Evolutionary conservation across 148 eudicot species (phyloP).

Genomic region (Cornus kousa): DNA sequence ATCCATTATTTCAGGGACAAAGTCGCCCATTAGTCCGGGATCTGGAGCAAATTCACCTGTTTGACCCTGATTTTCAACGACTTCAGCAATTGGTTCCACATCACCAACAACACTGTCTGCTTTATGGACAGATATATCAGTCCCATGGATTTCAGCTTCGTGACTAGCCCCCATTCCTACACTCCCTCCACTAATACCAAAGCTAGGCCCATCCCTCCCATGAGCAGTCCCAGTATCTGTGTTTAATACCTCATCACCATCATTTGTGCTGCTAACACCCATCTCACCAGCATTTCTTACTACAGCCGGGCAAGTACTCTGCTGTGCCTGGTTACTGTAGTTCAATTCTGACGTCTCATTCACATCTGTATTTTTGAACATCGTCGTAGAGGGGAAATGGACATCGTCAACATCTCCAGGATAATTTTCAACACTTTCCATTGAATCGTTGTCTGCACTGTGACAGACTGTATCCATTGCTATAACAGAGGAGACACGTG

Average conservation of each 20-base stretch:
- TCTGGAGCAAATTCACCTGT: constrained; percentile 79
- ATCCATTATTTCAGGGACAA: constrained; percentile 75
- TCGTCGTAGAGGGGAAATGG: constrained; percentile 53
- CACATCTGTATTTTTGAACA: constrained; percentile 53
- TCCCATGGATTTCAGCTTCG: constrained; percentile 98
- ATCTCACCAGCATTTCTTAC: constrained; percentile 68
- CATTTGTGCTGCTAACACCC: constrained; percentile 94
- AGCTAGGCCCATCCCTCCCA: constrained; percentile 80
- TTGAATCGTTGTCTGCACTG: constrained; percentile 75
- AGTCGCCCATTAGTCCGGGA: constrained; percentile 69
- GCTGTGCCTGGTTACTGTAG: constrained; percentile 88
- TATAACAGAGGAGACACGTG: constrained; percentile 88
- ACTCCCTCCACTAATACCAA: constrained; percentile 97
- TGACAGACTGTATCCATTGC: constrained; percentile 88
- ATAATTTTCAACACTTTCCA: constrained; percentile 97
- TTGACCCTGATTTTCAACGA: constrained; percentile 94
- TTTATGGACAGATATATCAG: constrained; percentile 73
- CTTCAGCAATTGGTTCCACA: constrained; percentile 84
- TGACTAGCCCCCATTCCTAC: constrained; percentile 99
- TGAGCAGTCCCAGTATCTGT: constrained; percentile 75
- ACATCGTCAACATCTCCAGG: constrained; percentile 83
- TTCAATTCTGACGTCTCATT: constrained; percentile 83
- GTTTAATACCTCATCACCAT: constrained; percentile 90
- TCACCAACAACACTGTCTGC: constrained; percentile 91
- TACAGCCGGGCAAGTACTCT: constrained; percentile 77